These are phyloP conservation scores for Nemania sp. DNA, from an alignment of 2,329 filamentous ascomycete species.

Conservation along the genomic window DNA sequence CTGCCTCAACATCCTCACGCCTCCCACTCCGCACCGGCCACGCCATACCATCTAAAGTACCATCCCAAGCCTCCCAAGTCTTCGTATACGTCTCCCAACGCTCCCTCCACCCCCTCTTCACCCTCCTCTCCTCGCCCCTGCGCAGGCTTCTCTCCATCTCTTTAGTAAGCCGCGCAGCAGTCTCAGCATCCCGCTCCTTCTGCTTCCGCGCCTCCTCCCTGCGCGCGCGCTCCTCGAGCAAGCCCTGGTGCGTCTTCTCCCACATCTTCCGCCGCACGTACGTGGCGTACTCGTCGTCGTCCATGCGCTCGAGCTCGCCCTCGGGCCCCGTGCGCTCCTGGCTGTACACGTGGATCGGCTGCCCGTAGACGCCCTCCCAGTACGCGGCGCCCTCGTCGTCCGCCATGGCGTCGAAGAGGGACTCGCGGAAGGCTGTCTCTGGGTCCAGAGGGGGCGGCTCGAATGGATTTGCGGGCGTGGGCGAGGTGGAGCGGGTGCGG, in stretches of 20 bases:
- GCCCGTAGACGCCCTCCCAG: constrained; percentile 97
- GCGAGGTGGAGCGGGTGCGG: constrained; percentile 54
- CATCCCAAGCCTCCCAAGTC: constrained; percentile 71
- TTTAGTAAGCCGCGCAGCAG: constrained; percentile 62
- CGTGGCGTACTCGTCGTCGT: constrained; percentile 89
- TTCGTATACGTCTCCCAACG: constrained; percentile 74
- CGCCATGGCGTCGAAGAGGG: constrained; percentile 94
- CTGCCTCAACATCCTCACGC: constrained; percentile 50
- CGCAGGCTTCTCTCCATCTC: constrained; percentile 78
- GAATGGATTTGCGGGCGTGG: constrained; percentile 61
- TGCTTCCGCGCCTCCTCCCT: constrained; percentile 68
- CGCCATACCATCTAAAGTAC: constrained; percentile 57
- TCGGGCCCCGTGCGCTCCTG: constrained; percentile 60
- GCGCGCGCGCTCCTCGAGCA: constrained; percentile 79
- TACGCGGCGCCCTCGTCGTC: constrained; percentile 96
- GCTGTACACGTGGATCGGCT: constrained; percentile 87
- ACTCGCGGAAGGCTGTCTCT: constrained; percentile 87
- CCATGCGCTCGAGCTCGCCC: constrained; percentile 83
- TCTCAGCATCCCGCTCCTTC: constrained; percentile 52
- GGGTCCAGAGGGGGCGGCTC: constrained; percentile 67
- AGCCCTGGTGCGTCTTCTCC: constrained; percentile 89
- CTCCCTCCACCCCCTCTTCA: constrained; percentile 65
- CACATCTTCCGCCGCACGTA: constrained; percentile 93
- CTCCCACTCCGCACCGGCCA: constrained; percentile 80
- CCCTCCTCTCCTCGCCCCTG: constrained; percentile 73